These are phyloP conservation scores for Catharanthus roseus DNA, from an alignment of 257 asterid species.

Conservation along the genomic window DNA sequence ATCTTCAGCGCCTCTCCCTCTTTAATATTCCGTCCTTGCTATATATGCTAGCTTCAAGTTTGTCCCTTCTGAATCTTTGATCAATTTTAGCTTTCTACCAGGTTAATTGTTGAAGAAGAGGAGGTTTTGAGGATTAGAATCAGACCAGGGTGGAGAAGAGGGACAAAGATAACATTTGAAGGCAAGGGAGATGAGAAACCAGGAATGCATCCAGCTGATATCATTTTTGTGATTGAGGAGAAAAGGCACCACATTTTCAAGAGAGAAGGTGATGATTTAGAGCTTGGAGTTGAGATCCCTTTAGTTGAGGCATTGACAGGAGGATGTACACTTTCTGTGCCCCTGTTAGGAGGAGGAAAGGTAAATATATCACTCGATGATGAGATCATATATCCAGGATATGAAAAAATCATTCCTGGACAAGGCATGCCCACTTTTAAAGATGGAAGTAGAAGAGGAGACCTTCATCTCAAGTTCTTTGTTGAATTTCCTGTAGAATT, in stretches of 20 bases:
- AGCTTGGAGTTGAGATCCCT: constrained; percentile 82
- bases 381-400: constrained; percentile 73
- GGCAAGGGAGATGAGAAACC: constrained; percentile 89
- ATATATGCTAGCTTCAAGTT: too few relatives aligned
- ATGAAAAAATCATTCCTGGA: constrained; percentile 55
- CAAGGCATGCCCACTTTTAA: constrained; percentile 78
- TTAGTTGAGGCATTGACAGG: constrained; percentile 80
- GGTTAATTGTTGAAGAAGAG: constrained; percentile 67
- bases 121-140: constrained; percentile 62
- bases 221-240: constrained; percentile 68
- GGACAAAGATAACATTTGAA: constrained; percentile 88
- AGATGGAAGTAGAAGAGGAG: constrained; percentile 53
- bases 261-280: constrained; percentile 67
- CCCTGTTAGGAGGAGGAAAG: constrained; percentile 67
- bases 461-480: constrained; percentile 68
- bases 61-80: not conserved
- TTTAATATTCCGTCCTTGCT: too few relatives aligned
- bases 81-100: constrained; percentile 12
- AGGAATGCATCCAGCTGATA: constrained; percentile 79
- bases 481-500: constrained; percentile 62
- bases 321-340: constrained; percentile 61
- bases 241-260: constrained; percentile 56
- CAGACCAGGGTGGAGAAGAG: constrained; percentile 89
- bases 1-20: too few relatives aligned
- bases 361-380: constrained; percentile 44